Percentiles rank a stretch among this genome's conserved stretches.
Conservation (phyloP, 2,329 filamentous ascomycete genomes). For the Colletotrichum sp. region DNA sequence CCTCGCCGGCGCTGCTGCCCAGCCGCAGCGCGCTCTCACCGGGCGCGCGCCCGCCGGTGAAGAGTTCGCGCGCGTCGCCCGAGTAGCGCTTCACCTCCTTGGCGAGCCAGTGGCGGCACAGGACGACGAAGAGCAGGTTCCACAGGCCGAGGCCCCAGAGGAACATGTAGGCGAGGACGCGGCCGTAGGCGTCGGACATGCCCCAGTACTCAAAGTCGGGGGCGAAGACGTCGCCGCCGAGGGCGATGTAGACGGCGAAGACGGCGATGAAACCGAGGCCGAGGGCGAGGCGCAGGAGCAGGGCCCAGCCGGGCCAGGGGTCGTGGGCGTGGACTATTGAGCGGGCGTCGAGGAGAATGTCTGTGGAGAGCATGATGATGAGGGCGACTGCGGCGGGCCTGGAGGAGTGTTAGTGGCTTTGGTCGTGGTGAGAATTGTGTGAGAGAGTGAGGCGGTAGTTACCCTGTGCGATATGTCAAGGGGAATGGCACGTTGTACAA, state of each 20-base stretch:
- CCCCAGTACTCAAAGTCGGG: conserved; percentile 41
- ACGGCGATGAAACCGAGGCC: conserved; percentile 38
- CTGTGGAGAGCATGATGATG: conserved; percentile 33
- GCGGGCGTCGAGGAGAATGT: conserved; percentile 40
- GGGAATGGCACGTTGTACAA: conserved; percentile 29
- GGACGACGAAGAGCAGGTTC: conserved; percentile 6
- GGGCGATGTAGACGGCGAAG: conserved; percentile 38
- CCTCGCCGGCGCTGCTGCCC: not conserved
- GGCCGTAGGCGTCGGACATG: conserved; percentile 30
- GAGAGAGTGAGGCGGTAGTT: not conserved
- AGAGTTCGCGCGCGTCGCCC: not conserved
- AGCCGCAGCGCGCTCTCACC: not conserved
- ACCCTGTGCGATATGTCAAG: conserved; percentile 19
- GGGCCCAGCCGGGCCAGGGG: conserved; percentile 35
- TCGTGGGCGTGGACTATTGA: conserved; percentile 34
- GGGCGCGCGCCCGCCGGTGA: not conserved
- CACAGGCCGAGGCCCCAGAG: conserved; percentile 31
- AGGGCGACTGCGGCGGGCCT: conserved; percentile 35
- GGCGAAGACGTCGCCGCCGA: conserved; percentile 41
- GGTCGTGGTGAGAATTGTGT: too few species aligned
- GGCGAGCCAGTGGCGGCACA: conserved; percentile 12
- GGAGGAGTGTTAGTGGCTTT: not conserved
- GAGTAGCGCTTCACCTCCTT: conserved; percentile 5
- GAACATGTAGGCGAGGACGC: conserved; percentile 38
- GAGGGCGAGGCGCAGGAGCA: conserved; percentile 33